A percentile compares a stretch with the other conserved stretches of the same genome.
phyloP scores from a whole-genome alignment of 495 filamentous ascomycete species.

The Aspergillus ostianus region DNA sequence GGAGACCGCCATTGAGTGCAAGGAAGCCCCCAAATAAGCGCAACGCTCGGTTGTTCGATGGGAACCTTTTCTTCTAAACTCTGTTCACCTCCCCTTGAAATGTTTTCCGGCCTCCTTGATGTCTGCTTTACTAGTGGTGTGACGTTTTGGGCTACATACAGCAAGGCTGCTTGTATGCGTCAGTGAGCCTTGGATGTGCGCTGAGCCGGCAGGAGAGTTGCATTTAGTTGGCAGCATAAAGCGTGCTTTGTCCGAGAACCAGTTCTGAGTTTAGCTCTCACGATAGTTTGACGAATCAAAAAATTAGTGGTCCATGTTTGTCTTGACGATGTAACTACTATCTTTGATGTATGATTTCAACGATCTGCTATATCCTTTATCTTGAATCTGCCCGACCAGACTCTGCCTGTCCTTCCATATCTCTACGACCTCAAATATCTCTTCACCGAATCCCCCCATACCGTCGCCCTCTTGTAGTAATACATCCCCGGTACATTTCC shows the following conservation, averaged over 20 bases:
- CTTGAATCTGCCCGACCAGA: not conserved
- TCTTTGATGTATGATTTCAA: not conserved
- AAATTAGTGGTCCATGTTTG: slow-evolving; percentile 22
- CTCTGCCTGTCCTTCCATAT: no score
- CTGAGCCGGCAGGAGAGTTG: slow-evolving; percentile 37
- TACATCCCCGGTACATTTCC: slow-evolving; percentile 64
- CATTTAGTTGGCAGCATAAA: slow-evolving; percentile 41
- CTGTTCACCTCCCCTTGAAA: slow-evolving; percentile 36
- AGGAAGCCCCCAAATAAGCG: slow-evolving; percentile 69
- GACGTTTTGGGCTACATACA: slow-evolving; percentile 31
- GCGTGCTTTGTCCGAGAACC: slow-evolving; percentile 36
- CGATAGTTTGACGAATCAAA: slow-evolving; percentile 49
- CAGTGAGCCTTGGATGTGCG: slow-evolving; percentile 41
- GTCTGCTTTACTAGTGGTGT: slow-evolving; percentile 28
- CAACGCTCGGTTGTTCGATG: slow-evolving; percentile 21
- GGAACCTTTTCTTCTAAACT: slow-evolving; percentile 33
- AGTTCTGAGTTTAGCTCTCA: slow-evolving; percentile 43
- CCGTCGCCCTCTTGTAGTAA: slow-evolving; percentile 61
- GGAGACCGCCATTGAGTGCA: slow-evolving; percentile 87
- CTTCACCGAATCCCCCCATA: slow-evolving; percentile 61
- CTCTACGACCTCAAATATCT: slow-evolving; percentile 39
- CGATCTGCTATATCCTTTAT: not conserved
- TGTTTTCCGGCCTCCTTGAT: slow-evolving; percentile 31
- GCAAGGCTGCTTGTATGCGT: slow-evolving; percentile 24
- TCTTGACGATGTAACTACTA: not conserved